Evolutionary conservation across 1,284 basidiomycete genomes (phyloP), one percentile per base, ranked within the genome.

Genomic region (Trametes sp.): DNA sequence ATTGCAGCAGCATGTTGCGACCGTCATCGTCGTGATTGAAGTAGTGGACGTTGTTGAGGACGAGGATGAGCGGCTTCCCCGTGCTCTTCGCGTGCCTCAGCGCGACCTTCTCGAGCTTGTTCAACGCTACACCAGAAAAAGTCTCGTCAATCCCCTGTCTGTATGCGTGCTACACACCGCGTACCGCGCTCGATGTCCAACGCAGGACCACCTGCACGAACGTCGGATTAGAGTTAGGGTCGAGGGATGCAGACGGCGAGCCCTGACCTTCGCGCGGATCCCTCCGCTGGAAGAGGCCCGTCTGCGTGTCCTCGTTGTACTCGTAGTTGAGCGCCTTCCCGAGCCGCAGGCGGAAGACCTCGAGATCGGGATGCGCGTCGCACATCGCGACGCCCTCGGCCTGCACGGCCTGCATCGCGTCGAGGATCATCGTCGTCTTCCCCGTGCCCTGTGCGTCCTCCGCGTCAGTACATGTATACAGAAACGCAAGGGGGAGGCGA

Each of bases 21-120:
- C 93, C 94, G 28, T 87, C 87, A n/a, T 90, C 89, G 64, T 93
- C 86, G 68, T 94, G 92, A 48, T 89, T 86, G 77, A 94, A 90
- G 68, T 87, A 86, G 67, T 95, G 94, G 3, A 94, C 76, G 66
- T 90, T 89, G 73, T 89, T 94, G 70, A 96, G 80, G 46, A 94
- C 86, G 41, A 96, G 77, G 0, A 95, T 88, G 4, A 95, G 79
- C 0, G 94, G 92, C 54, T 86, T 83, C 0, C 87, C 83, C 5
- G 82, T 83, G 67, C 80, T 78, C 49, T 79, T 77, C 41, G 88
- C 80, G 70, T 82, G 85, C 50, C 82, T 79, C 54, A 96, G 79
- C 0, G 93, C 94, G 24, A 95, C 93, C 73, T 95, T 95, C 73
- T 95, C 93, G 2, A 94, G 81, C 72, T 95, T 96, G 73, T 90